Evolutionary conservation across 805 yeast genomes (phyloP).

Genomic region (Pichia cabralensis): DNA sequence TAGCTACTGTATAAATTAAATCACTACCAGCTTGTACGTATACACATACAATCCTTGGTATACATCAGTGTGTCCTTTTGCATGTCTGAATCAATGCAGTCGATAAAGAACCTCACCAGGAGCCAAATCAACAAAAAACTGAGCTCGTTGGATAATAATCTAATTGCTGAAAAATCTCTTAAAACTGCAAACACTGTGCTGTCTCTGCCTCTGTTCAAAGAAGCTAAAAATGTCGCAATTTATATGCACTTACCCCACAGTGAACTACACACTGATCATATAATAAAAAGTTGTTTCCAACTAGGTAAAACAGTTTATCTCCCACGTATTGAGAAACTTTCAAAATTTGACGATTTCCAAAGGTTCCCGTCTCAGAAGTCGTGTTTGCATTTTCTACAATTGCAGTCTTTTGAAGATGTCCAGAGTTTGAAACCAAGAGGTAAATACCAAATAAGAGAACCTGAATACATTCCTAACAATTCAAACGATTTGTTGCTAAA

Average conservation of each 20-base stretch:
- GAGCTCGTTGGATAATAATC: not conserved
- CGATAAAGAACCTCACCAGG: too few species aligned
- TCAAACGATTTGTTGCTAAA: conserved; percentile 16
- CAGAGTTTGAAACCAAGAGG: conserved; percentile 52
- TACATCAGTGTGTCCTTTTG: too few species aligned
- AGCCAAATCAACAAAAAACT: too few species aligned
- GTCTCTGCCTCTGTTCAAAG: conserved; percentile 25
- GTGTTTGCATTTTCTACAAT: conserved; percentile 44
- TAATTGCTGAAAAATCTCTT: not conserved
- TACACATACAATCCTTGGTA: too few species aligned
- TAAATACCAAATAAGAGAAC: conserved; percentile 58
- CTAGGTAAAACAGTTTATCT: conserved; percentile 42
- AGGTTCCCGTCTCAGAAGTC: conserved; percentile 26
- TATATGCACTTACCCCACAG: conserved; percentile 69
- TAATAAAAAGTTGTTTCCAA: conserved; percentile 44
- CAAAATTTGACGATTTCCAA: conserved; percentile 20
- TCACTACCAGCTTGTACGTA: too few species aligned
- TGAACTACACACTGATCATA: conserved; percentile 52
- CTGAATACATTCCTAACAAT: conserved; percentile 24
- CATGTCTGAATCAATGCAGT: too few species aligned
- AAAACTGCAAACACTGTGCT: conserved; percentile 3
- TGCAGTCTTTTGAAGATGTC: conserved; percentile 30
- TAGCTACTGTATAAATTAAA: too few species aligned
- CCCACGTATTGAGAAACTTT: conserved; percentile 34
- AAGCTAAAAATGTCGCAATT: conserved; percentile 45